Percentiles rank a stretch among this genome's conserved stretches.
These are phyloP conservation scores for Kluyveromyces starmeri DNA, from an alignment of 805 yeast genomes.

Conservation along the genomic window DNA sequence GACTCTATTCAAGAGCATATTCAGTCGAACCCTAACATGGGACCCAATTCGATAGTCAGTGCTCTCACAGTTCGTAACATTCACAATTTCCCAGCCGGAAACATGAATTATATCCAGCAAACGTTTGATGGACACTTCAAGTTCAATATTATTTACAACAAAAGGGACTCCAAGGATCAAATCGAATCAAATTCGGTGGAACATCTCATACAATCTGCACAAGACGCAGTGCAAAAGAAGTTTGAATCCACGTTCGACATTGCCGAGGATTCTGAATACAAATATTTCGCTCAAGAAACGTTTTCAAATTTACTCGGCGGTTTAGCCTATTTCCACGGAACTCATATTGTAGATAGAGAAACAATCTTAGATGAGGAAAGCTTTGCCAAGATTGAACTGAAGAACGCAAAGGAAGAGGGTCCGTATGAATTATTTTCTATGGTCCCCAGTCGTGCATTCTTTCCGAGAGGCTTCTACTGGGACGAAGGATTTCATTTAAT, in stretches of 20 bases:
- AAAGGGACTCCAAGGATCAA: constrained; percentile 34
- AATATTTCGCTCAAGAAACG: constrained; percentile 63
- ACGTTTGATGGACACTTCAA: constrained; percentile 66
- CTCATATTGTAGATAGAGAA: constrained; percentile 67
- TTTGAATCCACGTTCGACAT: constrained; percentile 47
- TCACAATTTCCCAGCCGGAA: constrained; percentile 52
- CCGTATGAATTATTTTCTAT: constrained; percentile 71
- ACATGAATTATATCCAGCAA: constrained; percentile 72
- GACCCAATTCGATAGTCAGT: constrained; percentile 32
- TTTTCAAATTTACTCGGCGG: constrained; percentile 85
- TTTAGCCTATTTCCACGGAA: constrained; percentile 79
- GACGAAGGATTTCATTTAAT: constrained; percentile 94
- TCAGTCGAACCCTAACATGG: constrained; percentile 20
- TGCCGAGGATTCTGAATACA: constrained; percentile 33
- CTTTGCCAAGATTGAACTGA: constrained; percentile 43
- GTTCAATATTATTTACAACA: constrained; percentile 59
- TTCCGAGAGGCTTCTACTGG: constrained; percentile 97
- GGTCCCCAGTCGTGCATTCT: constrained; percentile 88
- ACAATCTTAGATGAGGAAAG: constrained; percentile 62
- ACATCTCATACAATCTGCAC: constrained; percentile 15
- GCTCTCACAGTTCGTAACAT: constrained; percentile 49
- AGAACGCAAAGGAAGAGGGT: constrained; percentile 55
- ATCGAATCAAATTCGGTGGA: constrained; percentile 26
- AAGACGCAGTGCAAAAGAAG: constrained; percentile 27
- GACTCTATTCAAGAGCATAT: constrained; percentile 51